Evolutionary conservation across 345 rosid species (phyloP).

Genomic region (Arabidopsis arenosa): DNA sequence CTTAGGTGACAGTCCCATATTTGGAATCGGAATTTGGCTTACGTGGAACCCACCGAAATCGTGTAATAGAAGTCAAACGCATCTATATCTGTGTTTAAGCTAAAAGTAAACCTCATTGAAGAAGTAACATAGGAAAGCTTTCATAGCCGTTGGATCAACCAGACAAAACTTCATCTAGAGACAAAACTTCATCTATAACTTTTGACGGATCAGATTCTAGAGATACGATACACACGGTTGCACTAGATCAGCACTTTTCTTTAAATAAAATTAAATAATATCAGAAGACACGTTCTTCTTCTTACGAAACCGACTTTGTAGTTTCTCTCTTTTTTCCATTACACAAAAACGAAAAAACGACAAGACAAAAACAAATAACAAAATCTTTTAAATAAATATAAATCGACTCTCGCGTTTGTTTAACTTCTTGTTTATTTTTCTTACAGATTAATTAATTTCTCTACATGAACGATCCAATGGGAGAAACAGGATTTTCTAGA

Average conservation of each 20-base stretch:
- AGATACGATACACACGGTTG: background rate
- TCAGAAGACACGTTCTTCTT: constrained; percentile 43
- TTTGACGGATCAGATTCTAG: background rate
- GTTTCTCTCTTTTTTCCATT: constrained; percentile 34
- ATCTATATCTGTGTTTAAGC: constrained; percentile 29
- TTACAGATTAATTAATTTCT: background rate
- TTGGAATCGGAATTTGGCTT: constrained; percentile 36
- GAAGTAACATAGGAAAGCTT: constrained; percentile 32
- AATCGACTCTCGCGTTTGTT: constrained; percentile 13
- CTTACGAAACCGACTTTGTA: constrained; percentile 47
- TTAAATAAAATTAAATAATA: background rate
- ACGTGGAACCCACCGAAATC: constrained; percentile 43
- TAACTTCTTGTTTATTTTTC: constrained; percentile 9
- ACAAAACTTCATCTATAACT: no score
- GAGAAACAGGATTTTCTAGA: constrained; percentile 29
- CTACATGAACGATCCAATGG: constrained; percentile 41
- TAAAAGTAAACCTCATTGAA: constrained; percentile 40
- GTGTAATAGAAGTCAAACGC: constrained; percentile 40
- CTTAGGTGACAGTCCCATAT: constrained; percentile 36
- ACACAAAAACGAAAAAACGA: constrained; percentile 35
- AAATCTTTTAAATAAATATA: background rate
- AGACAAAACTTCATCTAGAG: background rate
- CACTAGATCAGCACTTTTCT: background rate
- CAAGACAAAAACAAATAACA: background rate
- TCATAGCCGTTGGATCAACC: constrained; percentile 28